Conservation (phyloP, 139 green algal species). For the Chlamydomonas sphaeroides region DNA sequence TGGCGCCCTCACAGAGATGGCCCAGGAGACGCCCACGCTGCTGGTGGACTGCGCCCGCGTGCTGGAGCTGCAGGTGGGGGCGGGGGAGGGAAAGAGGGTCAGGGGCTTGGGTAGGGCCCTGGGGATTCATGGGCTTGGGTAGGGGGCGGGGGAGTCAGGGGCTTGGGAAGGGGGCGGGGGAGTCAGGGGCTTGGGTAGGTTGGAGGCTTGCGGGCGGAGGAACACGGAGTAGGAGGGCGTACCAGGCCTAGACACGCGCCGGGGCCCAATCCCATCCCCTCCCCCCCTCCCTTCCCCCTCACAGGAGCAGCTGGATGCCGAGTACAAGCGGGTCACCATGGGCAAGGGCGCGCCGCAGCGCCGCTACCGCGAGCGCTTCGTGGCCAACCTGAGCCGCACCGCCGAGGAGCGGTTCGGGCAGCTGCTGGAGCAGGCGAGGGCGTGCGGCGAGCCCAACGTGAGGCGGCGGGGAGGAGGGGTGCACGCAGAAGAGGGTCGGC, state of each 20-base stretch:
- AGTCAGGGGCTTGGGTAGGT: no score
- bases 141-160: no score
- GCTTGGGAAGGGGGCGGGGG: no score
- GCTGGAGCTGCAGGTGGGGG: constrained; percentile 83
- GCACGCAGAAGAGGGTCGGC: no score
- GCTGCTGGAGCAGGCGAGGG: constrained; percentile 39
- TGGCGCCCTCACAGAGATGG: no score
- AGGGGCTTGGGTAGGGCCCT: not conserved
- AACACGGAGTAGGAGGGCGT: no score
- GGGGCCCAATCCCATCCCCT: not conserved
- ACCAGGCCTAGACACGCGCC: not conserved
- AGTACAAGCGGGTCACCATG: constrained; percentile 48
- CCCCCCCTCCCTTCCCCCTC: not conserved
- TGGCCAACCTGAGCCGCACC: not conserved
- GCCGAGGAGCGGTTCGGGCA: constrained; percentile 27
- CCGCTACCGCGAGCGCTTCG: constrained; percentile 38
- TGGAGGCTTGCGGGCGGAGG: no score
- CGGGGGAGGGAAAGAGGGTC: not conserved
- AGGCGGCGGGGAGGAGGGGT: no score
- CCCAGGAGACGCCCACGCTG: constrained; percentile 65
- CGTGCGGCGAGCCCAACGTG: constrained; percentile 46
- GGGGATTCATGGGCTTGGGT: not conserved
- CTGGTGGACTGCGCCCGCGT: constrained; percentile 82
- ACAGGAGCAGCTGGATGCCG: constrained; percentile 60
- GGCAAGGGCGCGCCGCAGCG: constrained; percentile 13